Evolutionary conservation across 2,329 filamentous ascomycete species (phyloP), one percentile per base, ranked within the genome.

Genomic region (Emergomyces pasteurianus): DNA sequence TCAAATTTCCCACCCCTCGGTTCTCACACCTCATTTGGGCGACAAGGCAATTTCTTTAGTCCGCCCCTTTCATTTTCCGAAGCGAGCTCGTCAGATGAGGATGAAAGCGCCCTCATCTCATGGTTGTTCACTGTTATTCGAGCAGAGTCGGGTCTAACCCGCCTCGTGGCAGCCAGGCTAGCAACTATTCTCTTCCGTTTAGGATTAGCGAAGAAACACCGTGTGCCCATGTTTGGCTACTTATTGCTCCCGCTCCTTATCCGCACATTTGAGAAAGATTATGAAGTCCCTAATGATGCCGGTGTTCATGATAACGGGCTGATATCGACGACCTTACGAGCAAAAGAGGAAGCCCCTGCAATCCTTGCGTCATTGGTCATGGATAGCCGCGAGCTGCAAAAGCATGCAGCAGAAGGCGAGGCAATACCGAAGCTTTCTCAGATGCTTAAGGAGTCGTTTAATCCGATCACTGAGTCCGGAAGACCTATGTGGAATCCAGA

Each of bases 301-400:
- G 74, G 77, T 40, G 67, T 74, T 16, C 68, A 71, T 53, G 72
- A 73, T 61, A 71, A 71, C 53, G 73, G 71, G 2, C 59, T 74
- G 34, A 72, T 74, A 49, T 74, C 77, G 14, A 68, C 75, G 14
- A 76, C 77, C 26, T 79, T 82, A 67, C 72, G 76, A 9, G 79
- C 90, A 14, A 79, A 85, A 60, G 89, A 92, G 71, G 83, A 84
- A 63, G 85, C 88, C 1, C 89, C 92, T 8, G 81, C 84, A 1
- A 82, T 95, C 12, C 79, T 97, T 60, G 89, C 90, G 18, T 84
- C 86, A 53, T 79, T 97, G 46, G 85, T 96, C 21, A 84, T 85
- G 31, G 89, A 94, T 68, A 90, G 86, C 70, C 84, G 88, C 63
- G 81, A 83, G 62, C 79, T 97, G 59, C 92, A 97, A 73, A 88